Evolutionary conservation across 2,329 filamentous ascomycete genomes (phyloP).

Genomic region (Ophiostoma quercus): DNA sequence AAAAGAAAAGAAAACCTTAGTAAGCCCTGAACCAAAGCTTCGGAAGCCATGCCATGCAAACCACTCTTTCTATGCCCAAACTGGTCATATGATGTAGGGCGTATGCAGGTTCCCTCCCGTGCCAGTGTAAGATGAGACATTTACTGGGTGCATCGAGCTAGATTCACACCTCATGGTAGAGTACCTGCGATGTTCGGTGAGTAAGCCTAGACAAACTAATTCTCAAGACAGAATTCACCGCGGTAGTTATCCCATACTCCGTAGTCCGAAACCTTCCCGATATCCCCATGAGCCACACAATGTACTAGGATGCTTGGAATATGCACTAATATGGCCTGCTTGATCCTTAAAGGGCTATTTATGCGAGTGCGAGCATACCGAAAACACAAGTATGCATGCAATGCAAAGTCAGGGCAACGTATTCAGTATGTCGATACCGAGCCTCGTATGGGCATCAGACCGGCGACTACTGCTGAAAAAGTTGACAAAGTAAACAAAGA

Average conservation of each 20-base stretch:
- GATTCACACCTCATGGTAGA: too few species aligned
- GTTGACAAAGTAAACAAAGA: not conserved
- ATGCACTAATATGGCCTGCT: not conserved
- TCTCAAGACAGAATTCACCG: not conserved
- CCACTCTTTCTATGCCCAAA: not conserved
- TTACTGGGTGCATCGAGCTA: not conserved
- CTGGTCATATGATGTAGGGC: conserved; percentile 2
- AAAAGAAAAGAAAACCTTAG: not conserved
- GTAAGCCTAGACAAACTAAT: too few species aligned
- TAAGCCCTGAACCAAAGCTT: not conserved
- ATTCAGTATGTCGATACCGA: not conserved
- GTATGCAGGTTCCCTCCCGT: conserved; percentile 10
- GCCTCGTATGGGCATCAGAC: not conserved
- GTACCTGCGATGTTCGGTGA: too few species aligned
- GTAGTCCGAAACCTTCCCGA: not conserved
- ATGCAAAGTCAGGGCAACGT: not conserved
- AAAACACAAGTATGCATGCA: not conserved
- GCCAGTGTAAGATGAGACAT: not conserved
- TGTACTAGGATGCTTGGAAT: too few species aligned
- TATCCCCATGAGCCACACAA: not conserved
- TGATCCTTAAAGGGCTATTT: not conserved
- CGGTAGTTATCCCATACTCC: not conserved
- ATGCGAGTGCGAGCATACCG: not conserved
- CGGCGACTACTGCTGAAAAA: not conserved
- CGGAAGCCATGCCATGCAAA: not conserved